Evolutionary conservation across 1,139 yeast species (phyloP).

Genomic region (Pichia sp.): DNA sequence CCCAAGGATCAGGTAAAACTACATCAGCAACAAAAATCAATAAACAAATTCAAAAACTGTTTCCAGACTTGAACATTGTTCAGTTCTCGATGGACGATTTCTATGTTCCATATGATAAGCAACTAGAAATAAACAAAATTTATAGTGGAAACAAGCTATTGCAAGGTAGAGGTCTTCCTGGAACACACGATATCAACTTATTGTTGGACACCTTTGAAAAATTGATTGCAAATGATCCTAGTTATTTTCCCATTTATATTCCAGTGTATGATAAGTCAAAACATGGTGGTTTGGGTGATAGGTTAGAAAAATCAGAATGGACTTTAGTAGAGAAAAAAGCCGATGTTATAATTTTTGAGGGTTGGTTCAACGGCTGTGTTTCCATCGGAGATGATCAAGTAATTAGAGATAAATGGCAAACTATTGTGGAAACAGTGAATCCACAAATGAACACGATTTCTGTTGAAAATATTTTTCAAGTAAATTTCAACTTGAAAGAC

Average conservation of each 20-base stretch:
- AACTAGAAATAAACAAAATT: conserved; percentile 34
- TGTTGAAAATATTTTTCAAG: conserved; percentile 28
- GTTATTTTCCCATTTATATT: conserved; percentile 48
- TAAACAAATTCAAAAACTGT: conserved; percentile 30
- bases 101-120: conserved; percentile 62
- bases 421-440: no score
- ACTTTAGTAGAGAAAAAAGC: conserved; percentile 29
- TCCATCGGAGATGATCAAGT: conserved; percentile 34
- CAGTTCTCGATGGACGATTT: conserved; percentile 82
- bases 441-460: no score
- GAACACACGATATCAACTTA: conserved; percentile 72
- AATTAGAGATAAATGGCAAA: conserved; percentile 20
- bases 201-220: conserved; percentile 29
- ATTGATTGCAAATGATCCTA: conserved; percentile 24
- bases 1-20: conserved; percentile 92
- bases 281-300: conserved; percentile 73
- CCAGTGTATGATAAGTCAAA: conserved; percentile 79
- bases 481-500: conserved; percentile 42
- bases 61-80: conserved; percentile 39
- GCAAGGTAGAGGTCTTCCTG: conserved; percentile 85
- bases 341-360: conserved; percentile 75
- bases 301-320: conserved; percentile 40
- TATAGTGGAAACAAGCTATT: conserved; percentile 46
- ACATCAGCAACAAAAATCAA: conserved; percentile 48
- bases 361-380: conserved; percentile 85